These are phyloP conservation scores for Achlya hypogyna DNA, from an alignment of 352 stramenopile genomes.

Conservation along the genomic window DNA sequence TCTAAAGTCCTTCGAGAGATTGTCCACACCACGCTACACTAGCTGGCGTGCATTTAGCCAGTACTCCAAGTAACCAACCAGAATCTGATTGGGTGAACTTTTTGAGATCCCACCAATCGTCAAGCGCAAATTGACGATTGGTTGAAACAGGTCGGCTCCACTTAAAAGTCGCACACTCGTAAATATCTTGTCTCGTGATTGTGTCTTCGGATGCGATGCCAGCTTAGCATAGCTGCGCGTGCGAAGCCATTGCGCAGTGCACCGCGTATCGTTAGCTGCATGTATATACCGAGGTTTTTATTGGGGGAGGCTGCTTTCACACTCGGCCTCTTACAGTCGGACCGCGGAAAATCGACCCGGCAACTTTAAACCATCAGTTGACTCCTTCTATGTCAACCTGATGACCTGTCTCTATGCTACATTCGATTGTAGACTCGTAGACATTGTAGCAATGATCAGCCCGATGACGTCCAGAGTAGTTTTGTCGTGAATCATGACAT, in stretches of 20 bases:
- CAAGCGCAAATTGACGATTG: too few relatives aligned
- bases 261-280: not conserved
- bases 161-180: too few relatives aligned
- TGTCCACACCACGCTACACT: too few relatives aligned
- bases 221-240: not conserved
- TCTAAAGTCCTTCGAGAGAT: too few relatives aligned
- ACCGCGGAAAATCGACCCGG: not conserved
- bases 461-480: not conserved
- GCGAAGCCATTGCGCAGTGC: not conserved
- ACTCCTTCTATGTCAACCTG: not conserved
- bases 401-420: slow-evolving; percentile 1
- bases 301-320: not conserved
- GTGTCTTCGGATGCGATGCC: too few relatives aligned
- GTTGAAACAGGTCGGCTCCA: too few relatives aligned
- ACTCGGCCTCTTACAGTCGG: not conserved
- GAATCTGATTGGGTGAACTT: too few relatives aligned
- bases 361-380: not conserved
- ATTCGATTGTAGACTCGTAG: not conserved
- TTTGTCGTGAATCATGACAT: not conserved
- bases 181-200: too few relatives aligned
- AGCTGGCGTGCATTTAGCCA: too few relatives aligned
- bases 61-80: too few relatives aligned
- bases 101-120: too few relatives aligned
- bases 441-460: not conserved
- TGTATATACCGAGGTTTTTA: not conserved